Evolutionary conservation across 148 eudicot genomes (phyloP).

Genomic region (Vaccinium darrowii): DNA sequence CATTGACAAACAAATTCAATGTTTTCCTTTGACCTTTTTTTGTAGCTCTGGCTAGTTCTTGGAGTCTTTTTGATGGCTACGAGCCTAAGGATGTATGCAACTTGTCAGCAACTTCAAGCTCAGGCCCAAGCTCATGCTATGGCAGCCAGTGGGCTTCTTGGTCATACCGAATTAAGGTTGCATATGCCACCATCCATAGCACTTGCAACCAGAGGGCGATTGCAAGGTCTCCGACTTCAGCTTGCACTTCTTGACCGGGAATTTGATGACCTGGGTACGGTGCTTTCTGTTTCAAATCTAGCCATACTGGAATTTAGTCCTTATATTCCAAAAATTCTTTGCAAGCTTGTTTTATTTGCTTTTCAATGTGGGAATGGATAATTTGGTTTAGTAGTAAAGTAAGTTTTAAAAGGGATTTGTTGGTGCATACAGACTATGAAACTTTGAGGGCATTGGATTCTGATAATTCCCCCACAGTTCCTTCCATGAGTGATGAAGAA

Average conservation of each 20-base stretch:
- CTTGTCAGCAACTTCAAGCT: slow-evolving; percentile 98
- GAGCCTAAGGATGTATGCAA: slow-evolving; percentile 88
- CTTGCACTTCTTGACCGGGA: slow-evolving; percentile 96
- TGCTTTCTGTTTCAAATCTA: neutral
- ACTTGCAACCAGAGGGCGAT: slow-evolving; percentile 83
- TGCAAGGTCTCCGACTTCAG: slow-evolving; percentile 92
- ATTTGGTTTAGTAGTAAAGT: neutral
- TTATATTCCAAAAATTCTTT: neutral
- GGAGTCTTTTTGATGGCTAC: slow-evolving; percentile 95
- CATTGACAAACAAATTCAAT: slow-evolving; percentile 14
- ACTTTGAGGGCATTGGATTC: slow-evolving; percentile 82
- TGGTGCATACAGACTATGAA: slow-evolving; percentile 68
- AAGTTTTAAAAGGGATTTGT: neutral
- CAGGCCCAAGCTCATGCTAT: slow-evolving; percentile 97
- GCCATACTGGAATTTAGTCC: neutral
- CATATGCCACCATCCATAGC: slow-evolving; percentile 92
- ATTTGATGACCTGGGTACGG: slow-evolving; percentile 85
- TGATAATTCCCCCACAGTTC: slow-evolving; percentile 63
- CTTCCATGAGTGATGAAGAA: slow-evolving; percentile 92
- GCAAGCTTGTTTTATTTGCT: neutral
- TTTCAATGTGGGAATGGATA: neutral
- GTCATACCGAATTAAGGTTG: slow-evolving; percentile 83
- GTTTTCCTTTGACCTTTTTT: neutral
- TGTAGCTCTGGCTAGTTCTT: slow-evolving; percentile 92
- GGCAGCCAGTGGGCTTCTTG: slow-evolving; percentile 94